These are phyloP conservation scores for Haematococcus sp. DNA, from an alignment of 139 green algal species.

Conservation along the genomic window DNA sequence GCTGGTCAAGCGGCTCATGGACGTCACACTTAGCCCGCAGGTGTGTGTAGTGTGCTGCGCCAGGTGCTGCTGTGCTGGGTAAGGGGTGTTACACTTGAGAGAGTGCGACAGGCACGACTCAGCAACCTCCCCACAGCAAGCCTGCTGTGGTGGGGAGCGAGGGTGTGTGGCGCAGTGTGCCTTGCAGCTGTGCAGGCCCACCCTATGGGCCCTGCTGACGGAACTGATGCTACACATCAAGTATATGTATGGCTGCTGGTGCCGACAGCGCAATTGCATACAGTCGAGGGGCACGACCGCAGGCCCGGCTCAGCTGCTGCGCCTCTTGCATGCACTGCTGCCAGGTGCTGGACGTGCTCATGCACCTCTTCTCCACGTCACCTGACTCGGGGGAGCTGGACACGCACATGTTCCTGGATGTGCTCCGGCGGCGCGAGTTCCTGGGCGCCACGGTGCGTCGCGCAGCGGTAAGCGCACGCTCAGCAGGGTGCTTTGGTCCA, in stretches of 20 bases:
- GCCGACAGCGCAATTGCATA: too few species aligned
- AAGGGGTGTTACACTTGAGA: neutral
- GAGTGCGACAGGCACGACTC: neutral
- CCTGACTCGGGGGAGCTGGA: slow-evolving; percentile 15
- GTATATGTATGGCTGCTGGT: too few species aligned
- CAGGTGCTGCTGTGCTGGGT: neutral
- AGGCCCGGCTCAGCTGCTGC: too few species aligned
- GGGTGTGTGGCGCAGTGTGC: neutral
- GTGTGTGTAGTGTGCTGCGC: neutral
- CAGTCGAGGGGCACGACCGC: too few species aligned
- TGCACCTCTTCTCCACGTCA: slow-evolving; percentile 21
- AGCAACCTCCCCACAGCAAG: neutral
- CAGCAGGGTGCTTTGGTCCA: too few species aligned
- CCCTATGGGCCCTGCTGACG: neutral
- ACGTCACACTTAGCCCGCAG: slow-evolving; percentile 10
- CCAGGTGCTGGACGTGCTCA: slow-evolving; percentile 34
- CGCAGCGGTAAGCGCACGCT: too few species aligned
- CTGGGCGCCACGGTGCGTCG: too few species aligned
- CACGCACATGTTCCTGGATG: slow-evolving; percentile 9
- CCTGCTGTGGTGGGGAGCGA: neutral
- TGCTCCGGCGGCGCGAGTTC: neutral
- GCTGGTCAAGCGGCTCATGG: slow-evolving; percentile 26
- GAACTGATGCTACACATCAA: too few species aligned
- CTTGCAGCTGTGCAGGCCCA: neutral
- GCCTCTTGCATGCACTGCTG: too few species aligned